Base-by-base conservation (phyloP, 805 yeast species). In the Suhomyces sp. region DNA sequence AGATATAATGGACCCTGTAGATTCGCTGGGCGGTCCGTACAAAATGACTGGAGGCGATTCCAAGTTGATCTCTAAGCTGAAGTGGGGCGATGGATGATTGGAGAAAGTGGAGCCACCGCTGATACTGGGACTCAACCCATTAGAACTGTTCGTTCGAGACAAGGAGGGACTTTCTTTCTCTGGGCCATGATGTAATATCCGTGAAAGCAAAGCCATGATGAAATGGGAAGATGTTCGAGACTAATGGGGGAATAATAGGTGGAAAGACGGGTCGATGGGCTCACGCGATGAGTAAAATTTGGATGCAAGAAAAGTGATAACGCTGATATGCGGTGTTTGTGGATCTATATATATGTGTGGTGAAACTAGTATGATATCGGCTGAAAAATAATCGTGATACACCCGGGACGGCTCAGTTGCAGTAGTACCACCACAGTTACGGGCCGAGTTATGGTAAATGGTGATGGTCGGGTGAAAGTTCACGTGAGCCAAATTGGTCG, bases 11-110 rank as follows among this genome's bases (percentile, higher is more conserved):
- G 96, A 87, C 1, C 99, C 99, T 0, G 96, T 79, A 1, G 94
- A 84, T 54, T 89, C 94, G 7, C 71, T 68, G 2, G 92, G 87
- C 0, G 79, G 70, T 0, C 99, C 99, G 64, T 88, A 93, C 51
- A 94, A 72, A 46, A 90, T 82, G 38, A 92, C 78, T 0, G 99
- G 99, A 1, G 98, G 98, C 1, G 96, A 86, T 65, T 94, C 99
- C 22, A 94, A 74, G 38, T 78, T 77, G 33, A 92, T 78, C 0
- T 84, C 65, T 10, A 89, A 68, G 33, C 79, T 74, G 33, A 15
- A 35, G 42, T 27, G 19, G 22, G 44, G 22, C 6, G 42, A 13
- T n/a, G 46, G 17, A 42, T 22, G 27, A n/a, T n/a, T 23, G 15
- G 27, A 24, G 33, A 80, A 67, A 1, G 15, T 41, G 35, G 50